A percentile compares a stretch with the other conserved stretches of the same genome.
Conservation (phyloP, 1,284 basidiomycete species). For the Malassezia sp. region DNA sequence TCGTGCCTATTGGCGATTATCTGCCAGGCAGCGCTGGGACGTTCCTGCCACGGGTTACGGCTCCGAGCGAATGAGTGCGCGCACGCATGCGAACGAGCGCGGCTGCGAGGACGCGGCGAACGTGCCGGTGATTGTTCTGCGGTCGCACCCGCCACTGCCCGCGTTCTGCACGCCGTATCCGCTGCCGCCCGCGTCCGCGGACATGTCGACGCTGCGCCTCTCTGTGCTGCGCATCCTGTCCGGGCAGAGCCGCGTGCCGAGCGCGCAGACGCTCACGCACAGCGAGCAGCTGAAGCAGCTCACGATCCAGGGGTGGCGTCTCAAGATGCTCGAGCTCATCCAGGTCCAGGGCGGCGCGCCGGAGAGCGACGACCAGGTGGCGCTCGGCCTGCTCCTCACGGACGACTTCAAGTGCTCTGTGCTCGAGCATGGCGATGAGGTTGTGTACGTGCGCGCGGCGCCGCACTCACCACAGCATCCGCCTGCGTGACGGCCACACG, state of each 20-base stretch:
- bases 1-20: too few relatives aligned
- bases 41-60: neutral
- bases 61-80: neutral
- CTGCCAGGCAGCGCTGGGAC: too few relatives aligned
- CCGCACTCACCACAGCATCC: slow-evolving; percentile 15
- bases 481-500: slow-evolving; percentile 20
- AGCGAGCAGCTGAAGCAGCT: slow-evolving; percentile 40
- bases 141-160: slow-evolving; percentile 33
- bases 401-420: slow-evolving; percentile 43
- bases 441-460: slow-evolving; percentile 20
- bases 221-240: slow-evolving; percentile 37
- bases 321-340: slow-evolving; percentile 38
- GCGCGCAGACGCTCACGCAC: slow-evolving; percentile 21
- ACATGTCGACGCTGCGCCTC: slow-evolving; percentile 32
- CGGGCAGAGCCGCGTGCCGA: slow-evolving; percentile 26
- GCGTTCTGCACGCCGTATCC: slow-evolving; percentile 36
- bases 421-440: slow-evolving; percentile 40
- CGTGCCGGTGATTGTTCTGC: slow-evolving; percentile 24
- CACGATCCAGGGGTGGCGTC: slow-evolving; percentile 42
- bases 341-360: slow-evolving; percentile 27
- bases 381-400: slow-evolving; percentile 28
- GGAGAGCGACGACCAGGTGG: slow-evolving; percentile 10
- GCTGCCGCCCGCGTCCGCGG: slow-evolving; percentile 26
- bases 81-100: neutral
- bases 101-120: neutral